Conservation (phyloP, 495 filamentous ascomycete genomes). For the Massariosphaeria phaeospora region DNA sequence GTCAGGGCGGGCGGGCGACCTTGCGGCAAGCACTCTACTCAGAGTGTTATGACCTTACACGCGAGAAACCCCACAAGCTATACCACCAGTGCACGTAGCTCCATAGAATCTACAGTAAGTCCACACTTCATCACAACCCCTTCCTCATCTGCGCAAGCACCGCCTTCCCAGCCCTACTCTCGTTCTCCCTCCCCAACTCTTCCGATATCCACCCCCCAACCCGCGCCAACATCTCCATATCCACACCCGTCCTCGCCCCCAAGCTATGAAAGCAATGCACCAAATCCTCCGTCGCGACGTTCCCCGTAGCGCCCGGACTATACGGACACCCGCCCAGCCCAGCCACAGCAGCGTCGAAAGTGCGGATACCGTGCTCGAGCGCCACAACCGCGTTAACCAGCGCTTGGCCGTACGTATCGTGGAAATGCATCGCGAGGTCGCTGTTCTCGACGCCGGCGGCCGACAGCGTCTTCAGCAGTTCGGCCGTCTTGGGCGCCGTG, state of each 20-base stretch:
- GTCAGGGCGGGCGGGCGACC: too few species aligned
- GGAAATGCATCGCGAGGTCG: constrained; percentile 89
- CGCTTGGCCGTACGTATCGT: constrained; percentile 95
- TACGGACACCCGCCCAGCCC: constrained; percentile 94
- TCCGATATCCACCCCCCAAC: constrained; percentile 86
- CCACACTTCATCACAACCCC: neutral
- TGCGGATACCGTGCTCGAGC: constrained; percentile 80
- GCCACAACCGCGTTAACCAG: constrained; percentile 83
- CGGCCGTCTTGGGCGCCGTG: constrained; percentile 71
- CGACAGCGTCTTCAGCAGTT: constrained; percentile 63
- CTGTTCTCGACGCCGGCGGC: constrained; percentile 72
- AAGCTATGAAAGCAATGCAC: constrained; percentile 83
- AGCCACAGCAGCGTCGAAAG: constrained; percentile 84
- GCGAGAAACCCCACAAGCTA: too few species aligned
- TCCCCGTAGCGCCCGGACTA: constrained; percentile 88
- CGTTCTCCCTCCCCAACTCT: constrained; percentile 64
- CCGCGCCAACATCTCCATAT: constrained; percentile 72
- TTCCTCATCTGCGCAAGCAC: constrained; percentile 39
- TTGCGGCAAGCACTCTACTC: too few species aligned
- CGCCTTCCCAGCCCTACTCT: constrained; percentile 45
- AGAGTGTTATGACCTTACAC: too few species aligned
- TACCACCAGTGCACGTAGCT: too few species aligned
- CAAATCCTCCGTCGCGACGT: constrained; percentile 90
- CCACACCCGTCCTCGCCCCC: constrained; percentile 81
- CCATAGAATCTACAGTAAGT: too few species aligned